Percentiles rank a stretch among this genome's conserved stretches.
phyloP scores from a whole-genome alignment of 345 rosid genomes.

The Pugionium cornutum region DNA sequence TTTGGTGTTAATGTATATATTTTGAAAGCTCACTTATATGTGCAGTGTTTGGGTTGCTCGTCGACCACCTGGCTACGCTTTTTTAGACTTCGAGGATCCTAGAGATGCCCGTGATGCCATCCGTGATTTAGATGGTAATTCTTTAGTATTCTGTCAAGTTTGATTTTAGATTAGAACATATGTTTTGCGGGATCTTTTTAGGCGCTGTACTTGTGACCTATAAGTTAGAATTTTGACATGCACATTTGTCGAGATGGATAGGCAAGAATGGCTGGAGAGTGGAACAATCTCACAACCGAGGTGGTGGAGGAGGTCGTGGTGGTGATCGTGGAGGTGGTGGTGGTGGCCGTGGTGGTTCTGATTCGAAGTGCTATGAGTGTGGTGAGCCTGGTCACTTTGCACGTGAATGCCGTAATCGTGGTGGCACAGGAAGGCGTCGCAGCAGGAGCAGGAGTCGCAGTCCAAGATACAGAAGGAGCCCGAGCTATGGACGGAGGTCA shows the following conservation, averaged over 20 bases:
- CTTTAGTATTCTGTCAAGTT: background rate
- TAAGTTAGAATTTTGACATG: constrained; percentile 2
- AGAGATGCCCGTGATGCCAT: constrained; percentile 64
- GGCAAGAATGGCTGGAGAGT: constrained; percentile 95
- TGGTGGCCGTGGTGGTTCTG: constrained; percentile 80
- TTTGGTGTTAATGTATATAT: background rate
- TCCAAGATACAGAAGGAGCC: constrained; percentile 82
- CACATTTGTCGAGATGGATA: constrained; percentile 12
- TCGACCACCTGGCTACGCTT: constrained; percentile 95
- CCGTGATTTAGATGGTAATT: constrained; percentile 54
- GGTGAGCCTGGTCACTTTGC: constrained; percentile 95
- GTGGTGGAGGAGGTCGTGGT: constrained; percentile 54
- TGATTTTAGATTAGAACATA: background rate
- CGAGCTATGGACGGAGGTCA: constrained; percentile 83
- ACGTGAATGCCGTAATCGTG: constrained; percentile 78
- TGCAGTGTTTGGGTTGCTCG: constrained; percentile 95
- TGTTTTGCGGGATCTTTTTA: too few species aligned
- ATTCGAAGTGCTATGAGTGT: constrained; percentile 87
- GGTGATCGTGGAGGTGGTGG: constrained; percentile 43
- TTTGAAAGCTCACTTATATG: background rate
- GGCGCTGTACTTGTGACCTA: background rate
- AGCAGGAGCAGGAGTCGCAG: constrained; percentile 74
- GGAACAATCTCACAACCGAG: constrained; percentile 80
- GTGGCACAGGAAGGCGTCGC: constrained; percentile 66
- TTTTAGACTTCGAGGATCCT: constrained; percentile 75